Evolutionary conservation across 208 protist species (phyloP).

Genomic region (Strigomonas culicis): DNA sequence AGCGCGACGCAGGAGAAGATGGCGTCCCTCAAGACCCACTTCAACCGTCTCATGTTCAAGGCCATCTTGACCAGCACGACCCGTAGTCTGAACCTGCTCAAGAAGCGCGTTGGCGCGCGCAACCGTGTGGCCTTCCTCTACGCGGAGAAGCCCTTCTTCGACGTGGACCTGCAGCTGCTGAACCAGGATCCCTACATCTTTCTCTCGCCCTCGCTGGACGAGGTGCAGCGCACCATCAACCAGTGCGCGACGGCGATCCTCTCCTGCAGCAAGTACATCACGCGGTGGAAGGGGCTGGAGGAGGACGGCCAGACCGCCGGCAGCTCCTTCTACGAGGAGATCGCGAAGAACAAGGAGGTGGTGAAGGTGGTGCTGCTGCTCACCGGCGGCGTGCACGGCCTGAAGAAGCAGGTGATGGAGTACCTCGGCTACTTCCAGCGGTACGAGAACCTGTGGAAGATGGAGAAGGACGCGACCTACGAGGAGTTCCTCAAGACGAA

Average conservation of each 20-base stretch:
- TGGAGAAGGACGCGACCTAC: conserved; percentile 93
- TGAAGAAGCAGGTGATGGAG: conserved; percentile 93
- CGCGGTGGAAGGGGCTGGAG: conserved; percentile 68
- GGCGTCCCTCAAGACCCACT: conserved; percentile 81
- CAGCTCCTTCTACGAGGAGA: conserved; percentile 90
- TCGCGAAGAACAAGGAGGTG: conserved; percentile 93
- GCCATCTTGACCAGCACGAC: conserved; percentile 90
- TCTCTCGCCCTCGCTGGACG: conserved; percentile 93
- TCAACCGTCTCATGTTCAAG: conserved; percentile 91
- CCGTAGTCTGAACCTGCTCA: conserved; percentile 88
- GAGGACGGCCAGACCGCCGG: conserved; percentile 22
- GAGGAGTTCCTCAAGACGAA: conserved; percentile 77
- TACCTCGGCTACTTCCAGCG: conserved; percentile 90
- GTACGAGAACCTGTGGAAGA: conserved; percentile 95
- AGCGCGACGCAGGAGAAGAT: conserved; percentile 72
- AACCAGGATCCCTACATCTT: conserved; percentile 89
- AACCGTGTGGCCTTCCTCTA: conserved; percentile 91
- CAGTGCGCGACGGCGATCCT: conserved; percentile 89
- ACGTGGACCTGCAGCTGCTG: conserved; percentile 93
- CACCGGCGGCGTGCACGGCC: conserved; percentile 88
- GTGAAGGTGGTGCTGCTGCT: conserved; percentile 94
- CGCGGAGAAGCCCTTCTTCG: conserved; percentile 94
- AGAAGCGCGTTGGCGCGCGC: conserved; percentile 90
- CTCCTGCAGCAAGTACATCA: conserved; percentile 90
- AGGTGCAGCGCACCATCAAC: conserved; percentile 95